Conservation (phyloP, 805 yeast species). For the Metschnikowia borealis region DNA sequence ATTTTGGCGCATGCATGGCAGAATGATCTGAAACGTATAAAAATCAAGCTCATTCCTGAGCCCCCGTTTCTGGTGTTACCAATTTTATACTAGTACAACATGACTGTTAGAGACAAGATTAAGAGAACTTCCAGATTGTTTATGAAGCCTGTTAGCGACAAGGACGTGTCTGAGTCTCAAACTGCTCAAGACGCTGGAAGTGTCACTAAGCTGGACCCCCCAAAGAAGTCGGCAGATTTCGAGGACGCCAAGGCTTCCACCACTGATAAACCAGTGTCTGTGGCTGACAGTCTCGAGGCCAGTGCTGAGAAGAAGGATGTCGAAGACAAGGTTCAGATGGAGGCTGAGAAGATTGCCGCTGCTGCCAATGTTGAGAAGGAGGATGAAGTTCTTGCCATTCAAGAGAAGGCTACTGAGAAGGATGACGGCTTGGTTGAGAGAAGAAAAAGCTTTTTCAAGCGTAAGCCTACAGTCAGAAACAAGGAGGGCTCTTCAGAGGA, state of each 20-base stretch:
- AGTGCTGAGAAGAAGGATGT: background rate
- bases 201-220: background rate
- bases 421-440: slow-evolving; percentile 6
- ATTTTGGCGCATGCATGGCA: slow-evolving; percentile 3
- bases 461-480: background rate
- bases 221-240: background rate
- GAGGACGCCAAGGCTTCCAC: slow-evolving; percentile 1
- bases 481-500: background rate
- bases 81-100: slow-evolving; percentile 1
- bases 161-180: background rate
- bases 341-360: slow-evolving; percentile 6
- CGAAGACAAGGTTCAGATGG: background rate
- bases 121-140: slow-evolving; percentile 17
- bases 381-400: background rate
- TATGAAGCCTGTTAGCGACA: slow-evolving; percentile 2
- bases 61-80: background rate
- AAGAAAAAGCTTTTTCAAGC: slow-evolving; percentile 9
- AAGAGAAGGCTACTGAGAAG: slow-evolving; percentile 21
- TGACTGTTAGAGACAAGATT: slow-evolving; percentile 17
- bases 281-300: background rate
- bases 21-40: slow-evolving; percentile 1
- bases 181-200: background rate
- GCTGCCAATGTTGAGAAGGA: background rate
- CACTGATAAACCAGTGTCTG: slow-evolving; percentile 4
- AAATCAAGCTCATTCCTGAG: background rate